phyloP scores from a whole-genome alignment of 129 eudicot species.

The Arctium lappa region DNA sequence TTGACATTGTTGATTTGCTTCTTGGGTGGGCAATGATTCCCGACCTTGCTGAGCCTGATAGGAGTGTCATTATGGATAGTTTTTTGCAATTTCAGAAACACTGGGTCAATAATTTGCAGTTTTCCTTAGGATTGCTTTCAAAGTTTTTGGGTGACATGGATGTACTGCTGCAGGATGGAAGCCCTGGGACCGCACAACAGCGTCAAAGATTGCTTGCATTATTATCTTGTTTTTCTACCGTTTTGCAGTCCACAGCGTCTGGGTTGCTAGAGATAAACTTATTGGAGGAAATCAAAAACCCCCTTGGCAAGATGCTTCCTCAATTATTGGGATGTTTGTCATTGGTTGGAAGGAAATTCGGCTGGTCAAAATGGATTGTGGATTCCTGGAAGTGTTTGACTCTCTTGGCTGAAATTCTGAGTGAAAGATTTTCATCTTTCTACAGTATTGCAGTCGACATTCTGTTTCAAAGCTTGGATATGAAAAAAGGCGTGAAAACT shows the following conservation, averaged over 20 bases:
- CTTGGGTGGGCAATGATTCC: conserved; percentile 99
- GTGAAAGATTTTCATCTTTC: conserved; percentile 78
- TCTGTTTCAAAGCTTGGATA: conserved; percentile 77
- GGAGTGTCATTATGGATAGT: conserved; percentile 82
- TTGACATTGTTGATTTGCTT: conserved; percentile 96
- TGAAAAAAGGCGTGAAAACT: conserved; percentile 24
- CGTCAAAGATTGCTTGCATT: conserved; percentile 80
- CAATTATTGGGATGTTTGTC: conserved; percentile 70
- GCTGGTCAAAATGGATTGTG: conserved; percentile 93
- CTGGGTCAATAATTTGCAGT: conserved; percentile 91
- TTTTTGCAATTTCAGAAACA: conserved; percentile 99
- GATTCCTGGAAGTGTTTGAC: conserved; percentile 99
- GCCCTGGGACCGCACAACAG: conserved; percentile 87
- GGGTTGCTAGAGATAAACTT: conserved; percentile 86
- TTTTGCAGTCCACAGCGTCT: conserved; percentile 89
- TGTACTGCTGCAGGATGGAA: conserved; percentile 80
- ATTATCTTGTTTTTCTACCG: conserved; percentile 88
- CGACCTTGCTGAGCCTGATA: conserved; percentile 80
- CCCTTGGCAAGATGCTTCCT: conserved; percentile 86
- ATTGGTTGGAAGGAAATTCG: conserved; percentile 80
- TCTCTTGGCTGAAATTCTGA: conserved; percentile 89
- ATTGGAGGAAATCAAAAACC: conserved; percentile 79
- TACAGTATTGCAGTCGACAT: conserved; percentile 77
- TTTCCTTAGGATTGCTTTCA: conserved; percentile 85
- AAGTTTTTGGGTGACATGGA: conserved; percentile 99